Conservation (phyloP, 345 rosid genomes). For the Erucastrum elatum region DNA sequence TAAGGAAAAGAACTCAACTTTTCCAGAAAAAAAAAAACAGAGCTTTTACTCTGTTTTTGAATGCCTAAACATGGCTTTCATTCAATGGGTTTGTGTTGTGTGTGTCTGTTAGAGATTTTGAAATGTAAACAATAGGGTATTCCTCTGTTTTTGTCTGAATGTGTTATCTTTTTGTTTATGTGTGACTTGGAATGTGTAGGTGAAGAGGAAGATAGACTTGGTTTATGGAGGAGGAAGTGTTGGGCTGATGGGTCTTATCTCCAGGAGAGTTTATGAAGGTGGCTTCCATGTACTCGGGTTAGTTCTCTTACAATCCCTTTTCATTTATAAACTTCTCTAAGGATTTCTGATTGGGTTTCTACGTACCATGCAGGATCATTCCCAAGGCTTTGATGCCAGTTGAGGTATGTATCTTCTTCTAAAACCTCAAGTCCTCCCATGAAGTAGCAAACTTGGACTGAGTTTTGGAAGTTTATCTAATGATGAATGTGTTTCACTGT, state of each 20-base stretch:
- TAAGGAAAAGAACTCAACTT: background rate
- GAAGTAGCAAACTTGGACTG: background rate
- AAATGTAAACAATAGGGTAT: background rate
- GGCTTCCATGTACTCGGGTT: conserved; percentile 96
- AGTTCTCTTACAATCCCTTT: conserved; percentile 1
- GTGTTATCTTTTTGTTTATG: background rate
- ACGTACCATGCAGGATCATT: background rate
- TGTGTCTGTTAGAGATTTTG: background rate
- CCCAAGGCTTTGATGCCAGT: background rate
- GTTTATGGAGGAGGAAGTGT: conserved; percentile 98
- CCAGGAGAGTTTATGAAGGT: conserved; percentile 77
- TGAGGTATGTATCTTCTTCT: background rate
- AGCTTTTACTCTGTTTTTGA: conserved; percentile 14
- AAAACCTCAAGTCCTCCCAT: background rate
- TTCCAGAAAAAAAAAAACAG: conserved; percentile 4
- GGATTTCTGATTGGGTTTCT: conserved; percentile 7
- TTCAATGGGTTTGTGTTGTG: background rate
- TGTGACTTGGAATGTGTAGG: conserved; percentile 43
- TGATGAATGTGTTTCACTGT: background rate
- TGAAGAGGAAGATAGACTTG: conserved; percentile 79
- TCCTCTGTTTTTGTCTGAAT: conserved; percentile 14
- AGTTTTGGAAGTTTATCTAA: background rate
- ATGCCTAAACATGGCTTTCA: background rate
- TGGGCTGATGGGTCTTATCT: conserved; percentile 94
- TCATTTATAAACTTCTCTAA: conserved; percentile 10